Evolutionary conservation across 2,329 filamentous ascomycete species (phyloP).

Genomic region (Coniochaeta sp.): DNA sequence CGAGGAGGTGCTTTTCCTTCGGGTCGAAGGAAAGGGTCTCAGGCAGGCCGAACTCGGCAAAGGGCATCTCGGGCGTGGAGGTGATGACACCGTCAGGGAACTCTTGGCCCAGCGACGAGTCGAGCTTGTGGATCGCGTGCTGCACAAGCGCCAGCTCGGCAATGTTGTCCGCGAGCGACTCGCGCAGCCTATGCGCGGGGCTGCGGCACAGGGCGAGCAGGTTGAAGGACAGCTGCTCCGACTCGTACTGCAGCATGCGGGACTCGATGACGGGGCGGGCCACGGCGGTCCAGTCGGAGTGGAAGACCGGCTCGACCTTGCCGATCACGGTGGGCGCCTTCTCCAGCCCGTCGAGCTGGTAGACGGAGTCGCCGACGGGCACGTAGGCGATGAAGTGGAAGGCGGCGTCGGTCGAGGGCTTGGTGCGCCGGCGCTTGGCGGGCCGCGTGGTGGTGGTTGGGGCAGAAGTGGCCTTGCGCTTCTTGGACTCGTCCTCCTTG

Average conservation of each 20-base stretch:
- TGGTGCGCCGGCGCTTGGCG: slow-evolving; percentile 19
- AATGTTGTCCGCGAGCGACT: slow-evolving; percentile 31
- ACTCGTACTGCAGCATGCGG: slow-evolving; percentile 61
- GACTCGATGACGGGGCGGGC: slow-evolving; percentile 57
- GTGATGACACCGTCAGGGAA: not conserved
- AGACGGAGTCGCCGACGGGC: slow-evolving; percentile 64
- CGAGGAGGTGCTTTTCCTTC: not conserved
- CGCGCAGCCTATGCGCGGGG: slow-evolving; percentile 45
- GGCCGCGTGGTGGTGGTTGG: too few relatives aligned
- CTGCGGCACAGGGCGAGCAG: slow-evolving; percentile 68
- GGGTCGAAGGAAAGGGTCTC: not conserved
- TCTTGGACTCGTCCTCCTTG: slow-evolving; percentile 20
- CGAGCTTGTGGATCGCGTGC: not conserved
- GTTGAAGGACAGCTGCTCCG: slow-evolving; percentile 64
- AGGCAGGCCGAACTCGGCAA: not conserved
- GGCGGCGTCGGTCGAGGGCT: slow-evolving; percentile 48
- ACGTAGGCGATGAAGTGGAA: slow-evolving; percentile 92
- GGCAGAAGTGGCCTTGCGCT: slow-evolving; percentile 21
- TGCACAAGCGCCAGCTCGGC: not conserved
- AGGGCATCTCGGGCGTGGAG: not conserved
- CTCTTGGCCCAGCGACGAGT: not conserved
- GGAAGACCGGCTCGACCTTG: slow-evolving; percentile 26
- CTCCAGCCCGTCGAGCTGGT: slow-evolving; percentile 85
- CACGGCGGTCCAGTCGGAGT: slow-evolving; percentile 54
- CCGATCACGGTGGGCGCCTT: slow-evolving; percentile 61